Evolutionary conservation across 2,329 filamentous ascomycete species (phyloP).

Genomic region (Alternaria postmessia): DNA sequence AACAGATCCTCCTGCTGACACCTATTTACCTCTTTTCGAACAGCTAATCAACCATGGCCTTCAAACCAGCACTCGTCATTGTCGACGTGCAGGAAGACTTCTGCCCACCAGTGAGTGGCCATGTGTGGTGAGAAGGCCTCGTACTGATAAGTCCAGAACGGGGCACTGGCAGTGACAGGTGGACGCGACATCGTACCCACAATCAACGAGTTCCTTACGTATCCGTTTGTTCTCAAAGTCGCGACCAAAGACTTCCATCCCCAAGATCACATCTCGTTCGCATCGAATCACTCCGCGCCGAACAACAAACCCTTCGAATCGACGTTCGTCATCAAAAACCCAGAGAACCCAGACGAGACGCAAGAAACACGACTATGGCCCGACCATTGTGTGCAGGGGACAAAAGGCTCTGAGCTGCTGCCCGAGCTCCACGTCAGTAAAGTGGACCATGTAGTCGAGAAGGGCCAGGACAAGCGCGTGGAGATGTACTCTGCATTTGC

Average conservation of each 20-base stretch:
- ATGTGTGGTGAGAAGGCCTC: not conserved
- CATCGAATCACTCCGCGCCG: conserved; percentile 72
- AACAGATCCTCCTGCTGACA: not conserved
- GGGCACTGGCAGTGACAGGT: conserved; percentile 80
- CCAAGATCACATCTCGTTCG: conserved; percentile 83
- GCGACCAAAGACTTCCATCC: conserved; percentile 97
- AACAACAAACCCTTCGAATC: conserved; percentile 74
- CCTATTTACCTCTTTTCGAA: not conserved
- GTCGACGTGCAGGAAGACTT: conserved; percentile 96
- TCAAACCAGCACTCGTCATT: conserved; percentile 69
- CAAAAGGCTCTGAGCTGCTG: conserved; percentile 75
- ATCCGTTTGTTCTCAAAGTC: conserved; percentile 76
- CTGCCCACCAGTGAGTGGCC: conserved; percentile 76
- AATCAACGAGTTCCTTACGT: conserved; percentile 77
- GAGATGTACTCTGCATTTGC: conserved; percentile 97
- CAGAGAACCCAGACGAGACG: conserved; percentile 66
- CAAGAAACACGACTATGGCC: conserved; percentile 84
- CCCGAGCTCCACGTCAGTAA: conserved; percentile 70
- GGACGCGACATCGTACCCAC: conserved; percentile 74
- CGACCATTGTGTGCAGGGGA: conserved; percentile 82
- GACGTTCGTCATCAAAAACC: conserved; percentile 70
- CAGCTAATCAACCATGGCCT: conserved; percentile 31
- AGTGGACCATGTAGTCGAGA: conserved; percentile 75
- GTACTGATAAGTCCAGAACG: conserved; percentile 65
- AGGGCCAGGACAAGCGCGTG: conserved; percentile 75